Conservation (phyloP, 345 rosid species). For the Citrus inodora region DNA sequence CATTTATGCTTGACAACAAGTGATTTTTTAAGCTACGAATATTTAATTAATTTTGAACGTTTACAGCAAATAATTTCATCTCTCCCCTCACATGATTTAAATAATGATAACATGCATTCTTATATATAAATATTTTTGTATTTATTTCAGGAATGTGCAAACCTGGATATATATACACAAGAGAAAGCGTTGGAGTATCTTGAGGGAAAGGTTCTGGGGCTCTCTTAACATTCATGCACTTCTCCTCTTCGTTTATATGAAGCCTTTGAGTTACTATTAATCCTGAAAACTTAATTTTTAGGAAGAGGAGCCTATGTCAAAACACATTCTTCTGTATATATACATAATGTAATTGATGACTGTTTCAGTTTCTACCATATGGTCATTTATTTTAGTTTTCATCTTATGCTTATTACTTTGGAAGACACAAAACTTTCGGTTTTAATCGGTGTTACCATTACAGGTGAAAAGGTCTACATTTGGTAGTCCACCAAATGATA, state of each 20-base stretch:
- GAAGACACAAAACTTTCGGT: background rate
- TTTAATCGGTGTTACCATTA: conserved; percentile 10
- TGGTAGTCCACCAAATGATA: conserved; percentile 29
- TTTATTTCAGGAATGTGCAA: conserved; percentile 77
- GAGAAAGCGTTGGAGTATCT: conserved; percentile 73
- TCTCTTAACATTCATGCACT: background rate
- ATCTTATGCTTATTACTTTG: background rate
- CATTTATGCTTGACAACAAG: background rate
- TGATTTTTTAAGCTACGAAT: background rate
- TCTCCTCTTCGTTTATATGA: background rate
- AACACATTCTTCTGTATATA: background rate
- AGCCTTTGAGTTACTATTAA: background rate
- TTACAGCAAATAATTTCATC: background rate
- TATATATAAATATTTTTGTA: conserved; percentile 8
- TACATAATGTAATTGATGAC: background rate
- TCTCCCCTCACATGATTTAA: background rate
- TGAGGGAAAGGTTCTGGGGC: conserved; percentile 56
- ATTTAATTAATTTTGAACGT: background rate
- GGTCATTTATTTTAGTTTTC: background rate
- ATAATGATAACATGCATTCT: background rate
- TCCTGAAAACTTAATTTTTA: background rate
- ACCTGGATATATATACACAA: conserved; percentile 47
- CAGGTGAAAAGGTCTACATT: conserved; percentile 59
- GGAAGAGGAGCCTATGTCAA: background rate
- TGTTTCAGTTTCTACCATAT: background rate